Evolutionary conservation across 129 eudicot species (phyloP).

Genomic region (Daucus carota): DH1_v3.0 NC_030386.2:7924501-7925000

Average conservation of each 20-base stretch:
- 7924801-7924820: too few relatives aligned
- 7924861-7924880: too few relatives aligned
- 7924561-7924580: conserved; percentile 22
- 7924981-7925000: too few relatives aligned
- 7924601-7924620: conserved; percentile 6
- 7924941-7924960: too few relatives aligned
- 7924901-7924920: neutral
- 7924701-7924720: neutral
- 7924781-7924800: neutral
- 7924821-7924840: neutral
- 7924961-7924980: too few relatives aligned
- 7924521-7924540: conserved; percentile 32
- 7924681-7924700: neutral
- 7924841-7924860: conserved; percentile 1
- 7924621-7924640: neutral
- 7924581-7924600: neutral
- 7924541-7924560: conserved; percentile 60
- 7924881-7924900: neutral
- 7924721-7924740: neutral
- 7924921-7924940: too few relatives aligned
- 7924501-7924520: neutral
- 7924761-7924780: neutral
- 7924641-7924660: conserved; percentile 4
- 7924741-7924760: neutral
- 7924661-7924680: neutral